These are phyloP conservation scores for Neurospora sp. DNA, from an alignment of 495 filamentous ascomycete species.

Conservation along the genomic window DNA sequence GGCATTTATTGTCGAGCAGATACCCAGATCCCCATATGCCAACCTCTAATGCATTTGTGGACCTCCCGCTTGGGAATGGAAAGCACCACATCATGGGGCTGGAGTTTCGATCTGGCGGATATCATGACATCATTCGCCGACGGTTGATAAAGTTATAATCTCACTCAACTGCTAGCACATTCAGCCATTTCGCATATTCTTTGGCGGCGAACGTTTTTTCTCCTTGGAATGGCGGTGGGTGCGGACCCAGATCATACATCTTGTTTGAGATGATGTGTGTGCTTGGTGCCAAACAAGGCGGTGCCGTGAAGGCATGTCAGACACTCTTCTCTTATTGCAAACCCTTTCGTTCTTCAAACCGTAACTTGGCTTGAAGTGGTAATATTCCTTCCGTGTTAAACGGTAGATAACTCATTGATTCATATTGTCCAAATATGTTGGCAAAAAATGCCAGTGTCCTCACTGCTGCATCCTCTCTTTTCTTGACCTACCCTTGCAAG, in stretches of 20 bases:
- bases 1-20: too few species aligned
- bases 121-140: too few species aligned
- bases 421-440: not conserved
- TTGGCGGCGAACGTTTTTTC: too few species aligned
- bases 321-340: not conserved
- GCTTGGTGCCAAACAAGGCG: not conserved
- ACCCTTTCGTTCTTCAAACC: not conserved
- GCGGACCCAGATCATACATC: too few species aligned
- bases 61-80: not conserved
- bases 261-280: not conserved
- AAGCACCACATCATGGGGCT: not conserved
- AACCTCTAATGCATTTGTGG: too few species aligned
- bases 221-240: too few species aligned
- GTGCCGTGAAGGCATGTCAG: not conserved
- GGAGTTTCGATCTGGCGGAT: not conserved
- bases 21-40: too few species aligned
- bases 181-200: too few species aligned
- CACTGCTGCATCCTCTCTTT: not conserved
- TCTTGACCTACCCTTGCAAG: not conserved
- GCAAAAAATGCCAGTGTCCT: not conserved
- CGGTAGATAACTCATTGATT: not conserved
- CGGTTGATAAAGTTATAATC: too few species aligned
- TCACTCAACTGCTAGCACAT: too few species aligned
- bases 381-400: not conserved
- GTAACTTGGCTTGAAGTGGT: rapidly evolving